phyloP scores from a whole-genome alignment of 2,329 filamentous ascomycete species.

The Xylaria hypoxylon region DNA sequence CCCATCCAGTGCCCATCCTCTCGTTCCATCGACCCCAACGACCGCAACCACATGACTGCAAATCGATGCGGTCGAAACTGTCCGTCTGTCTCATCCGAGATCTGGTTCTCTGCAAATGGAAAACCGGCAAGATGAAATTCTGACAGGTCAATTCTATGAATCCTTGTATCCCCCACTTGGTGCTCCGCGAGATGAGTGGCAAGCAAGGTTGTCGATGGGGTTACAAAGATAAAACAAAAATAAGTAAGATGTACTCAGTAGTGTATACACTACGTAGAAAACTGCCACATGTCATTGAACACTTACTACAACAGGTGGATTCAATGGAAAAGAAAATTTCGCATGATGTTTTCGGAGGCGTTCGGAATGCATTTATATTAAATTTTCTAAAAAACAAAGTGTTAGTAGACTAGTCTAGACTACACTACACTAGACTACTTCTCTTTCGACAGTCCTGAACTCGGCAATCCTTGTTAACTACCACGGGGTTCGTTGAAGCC shows the following conservation, averaged over 20 bases:
- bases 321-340: too few relatives aligned
- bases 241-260: too few relatives aligned
- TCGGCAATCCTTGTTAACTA: constrained; percentile 21
- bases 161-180: constrained; percentile 30
- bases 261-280: too few relatives aligned
- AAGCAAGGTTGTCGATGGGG: background rate
- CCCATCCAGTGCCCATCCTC: background rate
- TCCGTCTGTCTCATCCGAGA: constrained; percentile 27
- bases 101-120: constrained; percentile 14
- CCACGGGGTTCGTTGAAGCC: constrained; percentile 4
- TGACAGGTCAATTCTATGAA: constrained; percentile 30
- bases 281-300: constrained; percentile 6
- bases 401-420: too few relatives aligned
- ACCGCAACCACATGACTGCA: constrained; percentile 35
- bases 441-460: too few relatives aligned
- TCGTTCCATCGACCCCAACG: background rate
- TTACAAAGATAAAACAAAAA: background rate
- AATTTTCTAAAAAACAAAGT: too few relatives aligned
- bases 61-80: constrained; percentile 36
- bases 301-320: background rate
- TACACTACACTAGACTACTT: too few relatives aligned
- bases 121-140: constrained; percentile 15
- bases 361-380: too few relatives aligned
- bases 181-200: constrained; percentile 17
- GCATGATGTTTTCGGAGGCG: too few relatives aligned